phyloP scores from a whole-genome alignment of 768 basidiomycete species.

The Lactarius akahatsu region DNA sequence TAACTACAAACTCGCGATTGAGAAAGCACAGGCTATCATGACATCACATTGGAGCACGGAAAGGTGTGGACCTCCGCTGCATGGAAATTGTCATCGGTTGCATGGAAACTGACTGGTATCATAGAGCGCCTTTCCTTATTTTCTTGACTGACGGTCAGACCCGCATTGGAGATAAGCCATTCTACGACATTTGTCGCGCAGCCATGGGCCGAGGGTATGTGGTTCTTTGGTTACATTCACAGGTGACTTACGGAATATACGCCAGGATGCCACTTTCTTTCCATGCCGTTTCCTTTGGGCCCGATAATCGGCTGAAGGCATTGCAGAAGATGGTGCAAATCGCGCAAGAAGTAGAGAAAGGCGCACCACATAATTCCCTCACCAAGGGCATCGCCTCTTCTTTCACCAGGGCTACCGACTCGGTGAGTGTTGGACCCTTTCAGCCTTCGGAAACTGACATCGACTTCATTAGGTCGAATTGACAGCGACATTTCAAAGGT shows the following conservation, averaged over 20 bases:
- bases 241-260: background rate
- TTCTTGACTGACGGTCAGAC: slow-evolving; percentile 59
- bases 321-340: slow-evolving; percentile 52
- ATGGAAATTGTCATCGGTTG: background rate
- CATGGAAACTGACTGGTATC: slow-evolving; percentile 21
- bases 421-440: slow-evolving; percentile 37
- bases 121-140: slow-evolving; percentile 51
- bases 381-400: slow-evolving; percentile 40
- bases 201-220: slow-evolving; percentile 47
- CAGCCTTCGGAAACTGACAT: background rate
- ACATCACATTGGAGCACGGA: slow-evolving; percentile 51
- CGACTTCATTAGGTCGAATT: slow-evolving; percentile 44
- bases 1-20: slow-evolving; percentile 44
- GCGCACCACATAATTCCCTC: slow-evolving; percentile 42
- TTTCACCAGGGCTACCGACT: slow-evolving; percentile 50
- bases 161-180: slow-evolving; percentile 37
- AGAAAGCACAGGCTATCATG: slow-evolving; percentile 40
- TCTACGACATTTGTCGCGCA: slow-evolving; percentile 43
- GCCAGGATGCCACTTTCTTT: slow-evolving; percentile 54
- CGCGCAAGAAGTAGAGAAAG: slow-evolving; percentile 46
- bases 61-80: slow-evolving; percentile 35
- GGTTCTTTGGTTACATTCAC: background rate
- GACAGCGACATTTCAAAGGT: slow-evolving; percentile 55
- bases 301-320: slow-evolving; percentile 29
- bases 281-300: slow-evolving; percentile 56